Conservation (phyloP, 179 eudicot species). For the Drosera spatulata region DNA sequence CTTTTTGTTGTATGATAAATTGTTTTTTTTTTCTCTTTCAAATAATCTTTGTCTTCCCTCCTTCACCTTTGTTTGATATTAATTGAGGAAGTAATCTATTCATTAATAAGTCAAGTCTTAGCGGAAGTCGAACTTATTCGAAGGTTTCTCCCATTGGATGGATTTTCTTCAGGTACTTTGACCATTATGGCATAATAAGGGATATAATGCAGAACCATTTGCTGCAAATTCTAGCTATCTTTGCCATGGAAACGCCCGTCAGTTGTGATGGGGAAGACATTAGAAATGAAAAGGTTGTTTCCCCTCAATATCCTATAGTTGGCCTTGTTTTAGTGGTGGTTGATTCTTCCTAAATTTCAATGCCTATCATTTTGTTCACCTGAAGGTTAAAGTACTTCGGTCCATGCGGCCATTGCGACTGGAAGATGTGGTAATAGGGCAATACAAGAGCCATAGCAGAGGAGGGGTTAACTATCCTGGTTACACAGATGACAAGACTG, state of each 20-base stretch:
- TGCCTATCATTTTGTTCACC: constrained; percentile 2
- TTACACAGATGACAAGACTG: constrained; percentile 86
- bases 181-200: constrained; percentile 85
- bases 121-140: background rate
- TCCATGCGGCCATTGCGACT: constrained; percentile 83
- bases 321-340: background rate
- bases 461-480: constrained; percentile 69
- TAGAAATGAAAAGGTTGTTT: constrained; percentile 85
- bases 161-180: constrained; percentile 57
- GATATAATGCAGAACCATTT: constrained; percentile 99
- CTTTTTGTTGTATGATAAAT: background rate
- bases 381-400: constrained; percentile 86
- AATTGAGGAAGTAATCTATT: no score
- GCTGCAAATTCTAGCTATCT: constrained; percentile 90
- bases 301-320: background rate
- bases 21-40: background rate
- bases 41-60: background rate
- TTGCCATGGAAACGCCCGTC: constrained; percentile 99
- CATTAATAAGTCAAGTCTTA: no score
- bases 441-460: constrained; percentile 77
- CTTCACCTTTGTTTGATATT: no score
- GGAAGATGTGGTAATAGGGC: constrained; percentile 74
- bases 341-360: background rate
- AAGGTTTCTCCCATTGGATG: constrained; percentile 6
- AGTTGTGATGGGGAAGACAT: constrained; percentile 98